Evolutionary conservation across 345 rosid species (phyloP).

Genomic region (Arabidopsis suecica): DNA sequence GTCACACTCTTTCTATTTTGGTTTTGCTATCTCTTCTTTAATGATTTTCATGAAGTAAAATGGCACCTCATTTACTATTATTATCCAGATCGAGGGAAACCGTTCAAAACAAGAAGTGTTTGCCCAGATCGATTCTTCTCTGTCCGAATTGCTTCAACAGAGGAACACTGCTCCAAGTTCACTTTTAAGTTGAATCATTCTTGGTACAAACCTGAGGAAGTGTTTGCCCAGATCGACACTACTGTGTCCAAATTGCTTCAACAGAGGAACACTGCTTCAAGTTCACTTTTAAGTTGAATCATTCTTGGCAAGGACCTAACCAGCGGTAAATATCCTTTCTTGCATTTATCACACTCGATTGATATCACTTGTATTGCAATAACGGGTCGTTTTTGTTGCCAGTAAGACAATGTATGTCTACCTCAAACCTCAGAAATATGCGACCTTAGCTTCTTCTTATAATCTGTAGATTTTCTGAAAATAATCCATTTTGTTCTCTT

Average conservation of each 20-base stretch:
- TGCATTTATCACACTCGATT: constrained; percentile 19
- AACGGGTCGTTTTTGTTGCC: constrained; percentile 6
- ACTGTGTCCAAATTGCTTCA: constrained; percentile 55
- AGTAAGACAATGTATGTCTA: constrained; percentile 3
- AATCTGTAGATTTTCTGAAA: constrained; percentile 30
- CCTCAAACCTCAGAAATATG: constrained; percentile 24
- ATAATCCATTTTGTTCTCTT: constrained; percentile 1
- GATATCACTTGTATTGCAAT: constrained; percentile 31
- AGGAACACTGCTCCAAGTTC: constrained; percentile 50
- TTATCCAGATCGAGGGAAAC: constrained; percentile 66
- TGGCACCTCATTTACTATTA: neutral
- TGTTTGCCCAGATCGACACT: constrained; percentile 50
- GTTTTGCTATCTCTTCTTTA: constrained; percentile 6
- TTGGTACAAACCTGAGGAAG: constrained; percentile 16
- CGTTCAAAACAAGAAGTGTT: constrained; percentile 65
- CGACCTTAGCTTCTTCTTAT: neutral
- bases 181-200: constrained; percentile 48
- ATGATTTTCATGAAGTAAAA: constrained; percentile 17
- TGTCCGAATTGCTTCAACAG: constrained; percentile 58
- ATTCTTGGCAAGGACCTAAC: constrained; percentile 28
- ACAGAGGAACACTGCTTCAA: constrained; percentile 45
- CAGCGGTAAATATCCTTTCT: constrained; percentile 33
- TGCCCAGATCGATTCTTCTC: constrained; percentile 58
- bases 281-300: constrained; percentile 51
- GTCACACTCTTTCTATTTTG: constrained; percentile 34